Evolutionary conservation across 2,329 filamentous ascomycete genomes (phyloP).

Genomic region (Phialophora chinensis): DNA sequence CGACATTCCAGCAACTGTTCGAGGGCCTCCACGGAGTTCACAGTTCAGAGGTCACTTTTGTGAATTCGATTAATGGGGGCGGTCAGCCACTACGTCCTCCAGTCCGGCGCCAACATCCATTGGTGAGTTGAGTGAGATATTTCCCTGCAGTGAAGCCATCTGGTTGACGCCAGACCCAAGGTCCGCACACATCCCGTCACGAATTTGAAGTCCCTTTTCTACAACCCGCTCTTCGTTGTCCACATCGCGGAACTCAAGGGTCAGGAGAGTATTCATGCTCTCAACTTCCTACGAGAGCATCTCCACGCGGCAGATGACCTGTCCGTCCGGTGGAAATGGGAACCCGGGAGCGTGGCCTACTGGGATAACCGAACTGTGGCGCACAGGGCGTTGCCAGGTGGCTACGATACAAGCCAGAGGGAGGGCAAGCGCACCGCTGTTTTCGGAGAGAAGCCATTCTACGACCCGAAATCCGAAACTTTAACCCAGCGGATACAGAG

Average conservation of each 20-base stretch:
- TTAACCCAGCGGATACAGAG: conserved; percentile 22
- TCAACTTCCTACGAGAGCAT: conserved; percentile 39
- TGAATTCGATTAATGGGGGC: conserved; percentile 36
- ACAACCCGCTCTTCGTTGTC: conserved; percentile 38
- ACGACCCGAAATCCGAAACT: conserved; percentile 15
- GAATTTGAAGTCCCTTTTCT: conserved; percentile 37
- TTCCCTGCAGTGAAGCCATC: neutral
- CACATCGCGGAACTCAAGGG: conserved; percentile 39
- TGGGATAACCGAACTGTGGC: conserved; percentile 39
- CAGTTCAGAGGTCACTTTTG: conserved; percentile 36
- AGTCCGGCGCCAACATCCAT: conserved; percentile 33
- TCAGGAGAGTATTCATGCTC: conserved; percentile 34
- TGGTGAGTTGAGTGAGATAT: conserved; percentile 16
- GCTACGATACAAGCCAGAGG: conserved; percentile 33
- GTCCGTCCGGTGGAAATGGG: conserved; percentile 35
- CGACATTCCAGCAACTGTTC: conserved; percentile 38
- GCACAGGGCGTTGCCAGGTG: conserved; percentile 38
- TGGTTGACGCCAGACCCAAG: conserved; percentile 10
- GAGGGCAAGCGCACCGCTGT: conserved; percentile 38
- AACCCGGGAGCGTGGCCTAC: conserved; percentile 34
- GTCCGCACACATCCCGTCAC: conserved; percentile 41
- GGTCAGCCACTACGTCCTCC: conserved; percentile 34
- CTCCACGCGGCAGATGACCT: conserved; percentile 36
- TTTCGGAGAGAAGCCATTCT: conserved; percentile 31
- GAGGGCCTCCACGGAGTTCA: conserved; percentile 39